Conservation (phyloP, 176 grass and related monocot genomes). For the Aegilops sharonensis region DNA sequence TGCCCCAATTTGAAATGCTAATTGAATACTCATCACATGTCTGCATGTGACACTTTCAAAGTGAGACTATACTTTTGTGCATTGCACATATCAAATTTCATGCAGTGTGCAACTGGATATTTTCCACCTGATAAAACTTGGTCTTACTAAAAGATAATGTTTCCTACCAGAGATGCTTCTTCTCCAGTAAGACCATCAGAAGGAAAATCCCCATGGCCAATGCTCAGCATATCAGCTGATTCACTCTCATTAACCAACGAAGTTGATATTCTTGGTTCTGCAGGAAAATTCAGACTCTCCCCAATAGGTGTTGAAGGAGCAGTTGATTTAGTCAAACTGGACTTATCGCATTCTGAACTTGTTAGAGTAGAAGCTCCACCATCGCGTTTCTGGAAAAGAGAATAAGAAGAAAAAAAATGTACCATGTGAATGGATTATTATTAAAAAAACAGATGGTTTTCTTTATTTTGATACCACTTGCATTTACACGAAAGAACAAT, state of each 20-base stretch:
- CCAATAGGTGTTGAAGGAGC: conserved; percentile 83
- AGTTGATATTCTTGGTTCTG: conserved; percentile 76
- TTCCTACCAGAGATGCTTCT: conserved; percentile 66
- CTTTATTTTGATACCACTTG: conserved; percentile 18
- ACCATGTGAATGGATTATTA: neutral
- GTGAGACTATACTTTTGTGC: neutral
- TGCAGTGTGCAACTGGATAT: neutral
- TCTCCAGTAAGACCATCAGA: conserved; percentile 54
- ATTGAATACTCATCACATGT: neutral
- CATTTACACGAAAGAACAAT: neutral
- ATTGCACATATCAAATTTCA: neutral
- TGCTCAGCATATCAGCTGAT: conserved; percentile 65
- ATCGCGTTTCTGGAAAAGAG: conserved; percentile 65
- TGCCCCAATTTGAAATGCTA: neutral
- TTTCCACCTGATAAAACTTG: conserved; percentile 1
- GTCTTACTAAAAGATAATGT: conserved; percentile 14
- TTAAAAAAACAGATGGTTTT: neutral
- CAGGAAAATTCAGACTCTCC: conserved; percentile 68
- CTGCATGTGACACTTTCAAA: neutral
- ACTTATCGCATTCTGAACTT: conserved; percentile 88
- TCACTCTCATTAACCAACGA: conserved; percentile 63
- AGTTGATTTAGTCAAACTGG: conserved; percentile 77
- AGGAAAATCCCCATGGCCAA: conserved; percentile 57
- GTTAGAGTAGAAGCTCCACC: conserved; percentile 55
- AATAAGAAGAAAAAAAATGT: neutral